phyloP scores from a whole-genome alignment of 257 asterid species.

The Fraxinus cuspidata region DNA sequence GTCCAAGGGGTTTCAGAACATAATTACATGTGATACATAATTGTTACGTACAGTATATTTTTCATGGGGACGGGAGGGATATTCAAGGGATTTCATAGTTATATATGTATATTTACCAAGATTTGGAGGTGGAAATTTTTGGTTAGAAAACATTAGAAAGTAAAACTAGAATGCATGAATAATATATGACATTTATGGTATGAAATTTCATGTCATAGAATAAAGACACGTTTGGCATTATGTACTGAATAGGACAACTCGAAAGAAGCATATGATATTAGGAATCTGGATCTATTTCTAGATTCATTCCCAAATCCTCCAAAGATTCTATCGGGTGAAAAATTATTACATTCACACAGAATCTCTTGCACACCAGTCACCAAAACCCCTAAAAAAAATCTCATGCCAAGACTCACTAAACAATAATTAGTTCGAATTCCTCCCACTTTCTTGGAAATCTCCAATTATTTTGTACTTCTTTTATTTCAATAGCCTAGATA shows the following conservation, averaged over 20 bases:
- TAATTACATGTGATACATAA: background rate
- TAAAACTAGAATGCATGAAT: background rate
- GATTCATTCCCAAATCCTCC: background rate
- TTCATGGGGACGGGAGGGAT: no score
- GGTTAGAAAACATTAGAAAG: background rate
- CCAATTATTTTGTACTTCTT: background rate
- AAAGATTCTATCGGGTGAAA: no score
- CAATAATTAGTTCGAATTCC: background rate
- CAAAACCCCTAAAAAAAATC: background rate
- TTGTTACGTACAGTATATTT: no score
- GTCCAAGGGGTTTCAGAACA: background rate
- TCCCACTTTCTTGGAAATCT: background rate
- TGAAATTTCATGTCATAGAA: background rate
- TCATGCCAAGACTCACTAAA: no score
- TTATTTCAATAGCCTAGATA: background rate
- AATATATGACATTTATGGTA: background rate
- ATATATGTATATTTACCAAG: no score
- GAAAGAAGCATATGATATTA: background rate
- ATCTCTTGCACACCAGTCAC: background rate
- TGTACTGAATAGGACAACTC: background rate
- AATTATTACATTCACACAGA: background rate
- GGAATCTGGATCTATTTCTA: background rate
- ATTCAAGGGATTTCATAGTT: no score
- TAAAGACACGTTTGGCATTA: background rate
- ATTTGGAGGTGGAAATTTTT: no score